Percentiles rank a stretch among this genome's conserved stretches.
These are phyloP conservation scores for Adenanthera pavonina DNA, from an alignment of 306 rosid species.

Conservation along the genomic window DNA sequence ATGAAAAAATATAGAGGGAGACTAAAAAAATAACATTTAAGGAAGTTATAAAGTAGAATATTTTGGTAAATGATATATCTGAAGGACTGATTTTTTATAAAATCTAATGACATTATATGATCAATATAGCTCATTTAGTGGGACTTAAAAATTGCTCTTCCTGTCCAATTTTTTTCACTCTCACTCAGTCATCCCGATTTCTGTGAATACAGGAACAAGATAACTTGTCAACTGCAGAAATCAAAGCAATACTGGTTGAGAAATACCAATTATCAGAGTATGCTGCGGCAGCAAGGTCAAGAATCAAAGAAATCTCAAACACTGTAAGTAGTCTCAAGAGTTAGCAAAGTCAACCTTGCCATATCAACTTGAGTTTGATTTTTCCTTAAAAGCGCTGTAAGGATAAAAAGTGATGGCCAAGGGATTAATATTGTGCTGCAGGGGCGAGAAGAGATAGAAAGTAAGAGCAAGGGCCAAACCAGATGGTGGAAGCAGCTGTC, in stretches of 20 bases:
- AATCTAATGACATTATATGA: too few relatives aligned
- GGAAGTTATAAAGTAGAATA: too few relatives aligned
- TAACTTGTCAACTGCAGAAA: slow-evolving; percentile 44
- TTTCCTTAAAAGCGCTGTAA: not conserved
- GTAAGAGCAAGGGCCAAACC: slow-evolving; percentile 56
- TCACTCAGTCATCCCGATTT: not conserved
- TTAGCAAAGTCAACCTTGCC: not conserved
- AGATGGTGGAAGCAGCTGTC: slow-evolving; percentile 90
- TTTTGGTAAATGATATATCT: too few relatives aligned
- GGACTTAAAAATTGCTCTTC: not conserved
- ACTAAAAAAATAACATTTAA: too few relatives aligned
- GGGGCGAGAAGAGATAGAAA: slow-evolving; percentile 56
- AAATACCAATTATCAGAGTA: slow-evolving; percentile 59
- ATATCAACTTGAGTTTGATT: not conserved
- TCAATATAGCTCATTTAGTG: too few relatives aligned
- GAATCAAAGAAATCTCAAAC: slow-evolving; percentile 48
- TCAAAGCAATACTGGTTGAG: slow-evolving; percentile 52
- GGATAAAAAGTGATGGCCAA: not conserved
- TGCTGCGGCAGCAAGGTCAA: slow-evolving; percentile 47
- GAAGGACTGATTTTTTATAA: too few relatives aligned
- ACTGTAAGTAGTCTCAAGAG: slow-evolving; percentile 37
- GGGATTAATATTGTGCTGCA: slow-evolving; percentile 29
- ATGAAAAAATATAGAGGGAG: too few relatives aligned
- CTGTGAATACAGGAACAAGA: slow-evolving; percentile 47
- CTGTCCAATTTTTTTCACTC: not conserved